phyloP scores from a whole-genome alignment of 805 yeast species.

The Kuraishia capsulata region DNA sequence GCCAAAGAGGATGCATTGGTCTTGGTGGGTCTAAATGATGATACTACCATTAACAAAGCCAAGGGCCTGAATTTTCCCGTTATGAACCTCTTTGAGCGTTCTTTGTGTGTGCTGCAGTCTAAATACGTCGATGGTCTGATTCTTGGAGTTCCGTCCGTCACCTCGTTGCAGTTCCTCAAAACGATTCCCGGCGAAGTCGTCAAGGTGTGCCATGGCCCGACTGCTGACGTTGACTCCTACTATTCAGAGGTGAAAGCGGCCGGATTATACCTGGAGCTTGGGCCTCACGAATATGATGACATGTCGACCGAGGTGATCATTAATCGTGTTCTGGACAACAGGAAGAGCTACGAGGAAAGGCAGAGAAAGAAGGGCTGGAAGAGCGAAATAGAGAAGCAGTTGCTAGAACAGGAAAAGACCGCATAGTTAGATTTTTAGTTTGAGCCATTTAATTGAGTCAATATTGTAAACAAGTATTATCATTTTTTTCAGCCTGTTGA shows the following conservation, averaged over 20 bases:
- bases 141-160: conserved; percentile 56
- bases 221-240: conserved; percentile 25
- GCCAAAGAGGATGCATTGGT: conserved; percentile 31
- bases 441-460: too few species aligned
- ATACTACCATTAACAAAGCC: conserved; percentile 39
- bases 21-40: conserved; percentile 63
- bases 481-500: too few species aligned
- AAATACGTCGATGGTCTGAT: conserved; percentile 73
- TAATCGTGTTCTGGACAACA: conserved; percentile 59
- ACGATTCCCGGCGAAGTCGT: conserved; percentile 26
- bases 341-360: conserved; percentile 72
- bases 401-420: conserved; percentile 14
- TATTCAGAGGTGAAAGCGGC: conserved; percentile 19
- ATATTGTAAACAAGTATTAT: too few species aligned
- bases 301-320: conserved; percentile 68
- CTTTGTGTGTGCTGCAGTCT: conserved; percentile 84
- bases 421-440: not conserved
- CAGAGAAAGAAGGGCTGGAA: conserved; percentile 85
- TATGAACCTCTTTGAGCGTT: conserved; percentile 82
- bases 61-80: conserved; percentile 68
- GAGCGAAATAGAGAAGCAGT: conserved; percentile 36
- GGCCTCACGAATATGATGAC: conserved; percentile 50
- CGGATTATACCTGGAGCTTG: conserved; percentile 30
- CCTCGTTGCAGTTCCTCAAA: conserved; percentile 29
- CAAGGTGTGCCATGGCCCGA: conserved; percentile 52